Evolutionary conservation across 768 basidiomycete species (phyloP), one percentile per base, ranked within the genome.

Genomic region (Arthromyces matolae): DNA sequence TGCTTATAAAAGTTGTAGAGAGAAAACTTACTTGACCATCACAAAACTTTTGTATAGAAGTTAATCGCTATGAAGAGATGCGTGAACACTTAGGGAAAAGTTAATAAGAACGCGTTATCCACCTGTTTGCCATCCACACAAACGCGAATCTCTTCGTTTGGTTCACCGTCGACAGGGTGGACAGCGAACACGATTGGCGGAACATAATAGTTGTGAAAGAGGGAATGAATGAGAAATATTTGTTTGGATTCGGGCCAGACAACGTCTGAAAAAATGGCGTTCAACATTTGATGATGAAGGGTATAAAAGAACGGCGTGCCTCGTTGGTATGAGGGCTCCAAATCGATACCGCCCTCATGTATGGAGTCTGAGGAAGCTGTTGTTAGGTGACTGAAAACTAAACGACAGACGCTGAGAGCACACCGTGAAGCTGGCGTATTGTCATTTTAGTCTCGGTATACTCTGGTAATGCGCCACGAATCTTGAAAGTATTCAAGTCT

Each of bases 101-200:
- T 22, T 34, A 66, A 70, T 53, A 67, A 42, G 76, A 72, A 0
- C 71, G 35, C 3, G 32, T 70, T 0, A 72, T 67, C 65, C 72
- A 69, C 87, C 77, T 92, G 89, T 57, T 92, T 92, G 5, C 89
- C 89, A 56, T 92, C 89, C 3, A 89, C 86, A 47, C 87, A 89
- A 5, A 81, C 69, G 47, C 83, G 72, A 4, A 70, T 65, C 54
- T 80, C 78, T 3, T 73, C 68, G 2, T 78, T 82, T 22, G 86
- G 81, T 1, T 78, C 74, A 39, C 75, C 69, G 28, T 66, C 53
- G 27, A 22, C 44, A 20, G 31, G 68, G 33, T 69, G 60, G 14
- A 81, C 70, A 38, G 85, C 85, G 52, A 92, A 90, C 8, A 92
- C 83, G 19, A 92, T 72, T 0, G 89, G 85, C 0, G 89, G 89